Evolutionary conservation across 2,329 filamentous ascomycete genomes (phyloP), one percentile per base, ranked within the genome.

Genomic region (Xylaria sp.): DNA sequence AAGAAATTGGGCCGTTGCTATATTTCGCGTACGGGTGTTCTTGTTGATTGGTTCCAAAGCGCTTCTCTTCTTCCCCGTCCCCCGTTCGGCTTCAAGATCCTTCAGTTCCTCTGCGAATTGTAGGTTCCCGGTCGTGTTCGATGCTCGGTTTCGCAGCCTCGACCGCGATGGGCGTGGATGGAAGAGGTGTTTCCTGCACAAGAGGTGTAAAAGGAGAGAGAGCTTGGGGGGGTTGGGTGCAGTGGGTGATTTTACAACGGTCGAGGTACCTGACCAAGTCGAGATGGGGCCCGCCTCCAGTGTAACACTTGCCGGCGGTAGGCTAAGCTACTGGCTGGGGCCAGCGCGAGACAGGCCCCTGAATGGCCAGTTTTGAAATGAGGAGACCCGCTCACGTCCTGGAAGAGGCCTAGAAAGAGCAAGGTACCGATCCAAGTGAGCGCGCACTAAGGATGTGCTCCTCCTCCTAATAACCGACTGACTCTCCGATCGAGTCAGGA

Each of bases 241-340:
- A 65, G 67, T 59, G 55, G 58, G 69, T 67, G 71, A 75, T 73
- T 70, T 56, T 46, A 63, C 56, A 54, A 31, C 46, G 55, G 63
- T 44, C 15, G 51, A 67, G 67, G 69, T 71, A 71, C 67, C 63
- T 60, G 63, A 54, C 41, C 58, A 52, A 69, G 61, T 67, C 37
- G n/a, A 69, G 52, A 72, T 67, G 57, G 64, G 60, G 18, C 61
- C 69, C 69, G 62, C 61, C 56, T 50, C 44, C 61, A 67, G 63
- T 67, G 65, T 56, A 34, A 67, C 67, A 52, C 46, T 56, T 57
- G 58, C 61, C 31, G 69, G 67, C 67, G 61, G 62, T 66, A 67
- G 67, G 50, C 70, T 70, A 46, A 67, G 52, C 52, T 8, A 55
- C 28, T n/a, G 52, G 52, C 52, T 13, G 28, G 28, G 61, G 62